Base-by-base conservation (phyloP, 2,329 filamentous ascomycete genomes). In the Simplicillium sp. region DNA sequence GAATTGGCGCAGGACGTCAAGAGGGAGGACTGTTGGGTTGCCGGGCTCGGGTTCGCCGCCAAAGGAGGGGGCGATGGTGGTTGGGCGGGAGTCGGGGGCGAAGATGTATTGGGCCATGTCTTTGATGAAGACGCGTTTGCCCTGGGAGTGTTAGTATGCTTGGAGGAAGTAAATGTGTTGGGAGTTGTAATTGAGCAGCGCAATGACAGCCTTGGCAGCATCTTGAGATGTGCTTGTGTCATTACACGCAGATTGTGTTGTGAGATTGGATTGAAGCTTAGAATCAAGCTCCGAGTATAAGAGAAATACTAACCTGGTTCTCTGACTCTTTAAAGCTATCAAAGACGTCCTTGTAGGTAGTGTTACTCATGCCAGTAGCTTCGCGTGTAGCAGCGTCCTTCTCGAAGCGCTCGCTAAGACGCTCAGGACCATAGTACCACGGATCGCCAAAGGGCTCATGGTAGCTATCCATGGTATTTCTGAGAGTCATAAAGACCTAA, bases 361-460 rank as follows among this genome's bases (percentile, higher is more conserved):
- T 80, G 38, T 81, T 59, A 34, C 70, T 64, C 53, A 85, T 87
- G 40, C 84, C 84, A 49, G 77, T 84, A 52, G 73, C 64, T 42
- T 68, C 54, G 44, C 80, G 69, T 29, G 64, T 61, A 33, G 64
- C 62, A 39, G 62, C 62, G 48, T 95, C 85, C 35, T 83, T 60
- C 55, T 82, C 81, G 58, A 87, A 98, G 53, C 92, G 79, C 39
- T 76, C 68, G 54, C 84, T 82, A 51, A 97, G 73, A 51, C 87
- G 77, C 66, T 98, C 92, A 7, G 90, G 89, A 39, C 92, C 90
- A 57, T 84, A 97, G 68, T 97, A 97, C 59, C 90, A 97, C 46
- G 89, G 85, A 65, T 97, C 92, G 40, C 90, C 90, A 64, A 97
- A 97, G 5, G 92, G 92, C 67, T 98, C 92, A 62, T 97, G 92